phyloP scores from a whole-genome alignment of 179 eudicot species.

The Spergularia azorica region DNA sequence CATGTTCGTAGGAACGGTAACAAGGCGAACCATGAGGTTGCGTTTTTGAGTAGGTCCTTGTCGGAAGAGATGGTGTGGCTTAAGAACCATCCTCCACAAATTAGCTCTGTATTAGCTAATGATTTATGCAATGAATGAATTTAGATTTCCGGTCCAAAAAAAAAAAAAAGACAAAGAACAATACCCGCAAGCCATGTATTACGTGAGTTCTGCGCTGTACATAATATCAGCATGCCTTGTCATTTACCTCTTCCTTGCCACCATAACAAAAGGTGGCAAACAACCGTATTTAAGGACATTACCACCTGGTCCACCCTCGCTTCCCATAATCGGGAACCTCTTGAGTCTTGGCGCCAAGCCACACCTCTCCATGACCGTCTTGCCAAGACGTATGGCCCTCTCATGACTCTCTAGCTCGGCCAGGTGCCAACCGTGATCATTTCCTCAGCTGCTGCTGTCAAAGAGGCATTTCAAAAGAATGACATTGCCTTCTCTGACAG shows the following conservation, averaged over 20 bases:
- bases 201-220: no score
- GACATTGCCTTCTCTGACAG: constrained; percentile 6
- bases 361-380: constrained; percentile 12
- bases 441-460: constrained; percentile 15
- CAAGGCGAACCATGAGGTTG: background rate
- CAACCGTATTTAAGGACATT: background rate
- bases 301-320: constrained; percentile 13
- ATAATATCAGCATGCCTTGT: no score
- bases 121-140: background rate
- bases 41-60: background rate
- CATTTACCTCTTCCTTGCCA: no score
- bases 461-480: constrained; percentile 18
- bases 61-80: background rate
- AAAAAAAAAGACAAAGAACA: no score
- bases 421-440: constrained; percentile 11
- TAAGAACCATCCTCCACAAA: background rate
- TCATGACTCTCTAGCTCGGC: constrained; percentile 19
- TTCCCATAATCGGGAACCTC: constrained; percentile 18
- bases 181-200: no score
- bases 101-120: background rate
- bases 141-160: no score
- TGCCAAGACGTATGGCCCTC: constrained; percentile 12
- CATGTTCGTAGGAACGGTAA: background rate
- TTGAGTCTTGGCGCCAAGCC: constrained; percentile 17
- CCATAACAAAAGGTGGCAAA: background rate